Evolutionary conservation across 192 early-diverging fungal genomes (phyloP).

Genomic region (Lunasporangiospora selenospora): DNA sequence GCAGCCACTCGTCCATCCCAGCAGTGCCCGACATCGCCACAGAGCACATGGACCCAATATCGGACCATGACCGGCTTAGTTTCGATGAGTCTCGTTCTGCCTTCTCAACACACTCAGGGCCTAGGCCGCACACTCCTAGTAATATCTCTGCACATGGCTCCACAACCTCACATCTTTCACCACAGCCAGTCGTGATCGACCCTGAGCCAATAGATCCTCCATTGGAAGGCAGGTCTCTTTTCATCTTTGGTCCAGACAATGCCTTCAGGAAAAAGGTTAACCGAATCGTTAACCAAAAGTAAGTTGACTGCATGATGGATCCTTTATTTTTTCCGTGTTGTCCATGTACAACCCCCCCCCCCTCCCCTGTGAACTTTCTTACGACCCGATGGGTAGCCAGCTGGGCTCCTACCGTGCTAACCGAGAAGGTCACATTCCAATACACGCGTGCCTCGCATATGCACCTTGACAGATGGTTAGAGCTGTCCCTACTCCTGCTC

Average conservation of each 20-base stretch:
- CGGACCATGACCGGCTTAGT: not conserved
- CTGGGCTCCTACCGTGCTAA: too few relatives aligned
- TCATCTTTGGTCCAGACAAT: constrained; percentile 54
- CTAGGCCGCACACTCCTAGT: not conserved
- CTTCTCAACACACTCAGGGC: not conserved
- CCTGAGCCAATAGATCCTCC: constrained; percentile 6
- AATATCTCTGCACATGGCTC: not conserved
- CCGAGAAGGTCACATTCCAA: too few relatives aligned
- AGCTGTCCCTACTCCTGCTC: constrained; percentile 53
- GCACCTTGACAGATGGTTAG: constrained; percentile 56
- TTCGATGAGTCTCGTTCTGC: not conserved
- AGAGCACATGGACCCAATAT: not conserved
- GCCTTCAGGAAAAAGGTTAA: constrained; percentile 45
- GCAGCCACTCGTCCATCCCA: too few relatives aligned
- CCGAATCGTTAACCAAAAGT: constrained; percentile 50
- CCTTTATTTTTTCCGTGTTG: not conserved
- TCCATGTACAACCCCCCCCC: not conserved
- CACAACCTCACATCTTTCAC: not conserved
- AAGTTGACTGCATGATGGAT: constrained; percentile 7
- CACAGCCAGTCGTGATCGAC: not conserved
- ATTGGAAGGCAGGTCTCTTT: constrained; percentile 44
- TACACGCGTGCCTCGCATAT: too few relatives aligned
- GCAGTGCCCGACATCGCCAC: not conserved
- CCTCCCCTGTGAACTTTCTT: too few relatives aligned
- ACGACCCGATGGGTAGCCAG: too few relatives aligned